Base-by-base conservation (phyloP, 768 basidiomycete genomes). In the Termitomyces sp. region DNA sequence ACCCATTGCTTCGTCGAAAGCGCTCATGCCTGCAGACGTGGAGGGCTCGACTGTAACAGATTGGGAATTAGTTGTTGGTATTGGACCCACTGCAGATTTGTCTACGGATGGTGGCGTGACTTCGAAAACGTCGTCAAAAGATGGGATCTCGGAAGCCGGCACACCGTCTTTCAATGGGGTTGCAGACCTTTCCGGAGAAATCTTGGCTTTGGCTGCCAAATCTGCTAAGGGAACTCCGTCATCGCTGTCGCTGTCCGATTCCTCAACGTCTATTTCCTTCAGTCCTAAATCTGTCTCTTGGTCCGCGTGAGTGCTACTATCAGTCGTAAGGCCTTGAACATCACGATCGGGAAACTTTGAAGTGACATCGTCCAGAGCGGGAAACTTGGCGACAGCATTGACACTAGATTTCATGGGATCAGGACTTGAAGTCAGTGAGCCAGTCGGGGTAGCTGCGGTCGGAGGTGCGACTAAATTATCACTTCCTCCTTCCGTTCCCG, bases 1-100 rank as follows among this genome's bases (percentile, higher is more conserved):
- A 17, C 83, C 80, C 64, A 92, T 75, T 0, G 87, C 84, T 64
- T 90, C 88, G 63, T 92, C 89, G 60, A 91, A 89, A 49, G 81
- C 88, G 59, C 75, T 83, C 1, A 85, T 75, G 15, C 82, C 84
- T 52, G 78, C 76, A 22, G 71, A 63, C 8, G 62, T 17, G 22
- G 67, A 46, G 40, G 34, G 47, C 34, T 63, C 47, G 26, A 62
- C 49, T 26, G 62, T 45, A 10, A 24, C 37, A 45, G 55, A 21
- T 30, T 21, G 37, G 26, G 56, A 53, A 43, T 55, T 58, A 54
- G 55, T 45, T 30, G 54, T 45, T 26, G 55, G 2, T 26, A 46
- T n/a, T 41, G 22, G n/a, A 34, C 22, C 43, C 15, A 21, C 11
- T 19, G 38, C 17, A 14, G 38, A 30, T 32, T 48, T 30, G 34